Conservation (phyloP, 2,329 filamentous ascomycete species). For the Cytospora piceicola region DNA sequence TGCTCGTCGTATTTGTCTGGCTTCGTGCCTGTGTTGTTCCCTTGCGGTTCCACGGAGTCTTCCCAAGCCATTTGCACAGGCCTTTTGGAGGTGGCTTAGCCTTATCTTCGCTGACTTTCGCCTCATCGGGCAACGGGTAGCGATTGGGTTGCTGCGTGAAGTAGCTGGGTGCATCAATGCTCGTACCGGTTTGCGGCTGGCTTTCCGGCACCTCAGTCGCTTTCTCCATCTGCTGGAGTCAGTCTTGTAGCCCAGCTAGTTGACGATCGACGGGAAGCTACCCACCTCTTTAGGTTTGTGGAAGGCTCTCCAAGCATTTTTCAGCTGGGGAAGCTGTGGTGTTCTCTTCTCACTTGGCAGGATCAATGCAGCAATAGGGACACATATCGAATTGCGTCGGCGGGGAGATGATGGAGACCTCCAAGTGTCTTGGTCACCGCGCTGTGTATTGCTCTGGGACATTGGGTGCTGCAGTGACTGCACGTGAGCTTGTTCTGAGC, state of each 20-base stretch:
- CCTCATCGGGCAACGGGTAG: background rate
- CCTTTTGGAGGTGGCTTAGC: background rate
- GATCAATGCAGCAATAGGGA: background rate
- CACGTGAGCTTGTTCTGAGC: conserved; percentile 54
- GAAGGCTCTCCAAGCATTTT: conserved; percentile 14
- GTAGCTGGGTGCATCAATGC: conserved; percentile 14
- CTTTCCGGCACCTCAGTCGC: background rate
- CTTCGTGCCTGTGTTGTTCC: background rate
- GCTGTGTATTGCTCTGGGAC: conserved; percentile 21
- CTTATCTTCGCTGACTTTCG: background rate
- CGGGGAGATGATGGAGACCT: background rate
- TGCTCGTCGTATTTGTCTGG: background rate
- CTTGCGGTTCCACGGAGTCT: conserved; percentile 1
- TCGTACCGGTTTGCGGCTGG: background rate
- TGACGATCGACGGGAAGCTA: background rate
- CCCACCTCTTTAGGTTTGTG: conserved; percentile 16
- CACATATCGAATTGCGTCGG: background rate
- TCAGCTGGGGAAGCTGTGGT: background rate
- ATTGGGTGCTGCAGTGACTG: conserved; percentile 48
- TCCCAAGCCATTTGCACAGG: conserved; percentile 23
- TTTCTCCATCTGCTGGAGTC: conserved; percentile 4
- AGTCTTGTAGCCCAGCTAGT: background rate
- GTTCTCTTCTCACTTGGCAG: background rate
- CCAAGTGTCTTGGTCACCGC: conserved; percentile 7
- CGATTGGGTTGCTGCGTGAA: conserved; percentile 14